phyloP scores from a whole-genome alignment of 2,329 filamentous ascomycete species.

The Arthrinium phaeospermum region DNA sequence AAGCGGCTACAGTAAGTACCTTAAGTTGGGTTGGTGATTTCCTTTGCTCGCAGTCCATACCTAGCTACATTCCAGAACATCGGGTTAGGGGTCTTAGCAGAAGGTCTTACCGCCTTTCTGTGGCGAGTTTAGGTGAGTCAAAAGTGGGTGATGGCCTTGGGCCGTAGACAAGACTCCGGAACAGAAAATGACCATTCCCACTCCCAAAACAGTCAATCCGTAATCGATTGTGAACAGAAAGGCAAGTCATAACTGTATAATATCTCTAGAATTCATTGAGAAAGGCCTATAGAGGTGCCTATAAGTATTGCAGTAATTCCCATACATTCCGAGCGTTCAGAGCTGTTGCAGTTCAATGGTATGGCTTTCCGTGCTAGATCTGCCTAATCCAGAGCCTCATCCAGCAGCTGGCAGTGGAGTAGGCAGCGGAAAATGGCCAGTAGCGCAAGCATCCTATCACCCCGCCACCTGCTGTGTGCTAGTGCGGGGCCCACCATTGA shows the following conservation, averaged over 20 bases:
- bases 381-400: background rate
- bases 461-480: background rate
- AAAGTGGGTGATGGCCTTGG: background rate
- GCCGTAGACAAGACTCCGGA: background rate
- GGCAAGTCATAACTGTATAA: background rate
- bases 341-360: background rate
- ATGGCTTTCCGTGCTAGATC: background rate
- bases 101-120: background rate
- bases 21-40: background rate
- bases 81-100: background rate
- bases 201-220: background rate
- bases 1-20: background rate
- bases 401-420: too few species aligned
- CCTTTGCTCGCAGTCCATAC: background rate
- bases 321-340: background rate
- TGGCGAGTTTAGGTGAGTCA: constrained; percentile 11
- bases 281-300: too few species aligned
- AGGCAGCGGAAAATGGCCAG: background rate
- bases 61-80: constrained; percentile 2
- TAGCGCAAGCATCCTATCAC: background rate
- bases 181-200: background rate
- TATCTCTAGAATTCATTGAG: too few species aligned
- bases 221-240: background rate
- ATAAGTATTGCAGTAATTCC: background rate
- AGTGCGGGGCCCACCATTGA: background rate